Conservation (phyloP, 1,139 yeast species). For the Suhomyces bribrorum region DNA sequence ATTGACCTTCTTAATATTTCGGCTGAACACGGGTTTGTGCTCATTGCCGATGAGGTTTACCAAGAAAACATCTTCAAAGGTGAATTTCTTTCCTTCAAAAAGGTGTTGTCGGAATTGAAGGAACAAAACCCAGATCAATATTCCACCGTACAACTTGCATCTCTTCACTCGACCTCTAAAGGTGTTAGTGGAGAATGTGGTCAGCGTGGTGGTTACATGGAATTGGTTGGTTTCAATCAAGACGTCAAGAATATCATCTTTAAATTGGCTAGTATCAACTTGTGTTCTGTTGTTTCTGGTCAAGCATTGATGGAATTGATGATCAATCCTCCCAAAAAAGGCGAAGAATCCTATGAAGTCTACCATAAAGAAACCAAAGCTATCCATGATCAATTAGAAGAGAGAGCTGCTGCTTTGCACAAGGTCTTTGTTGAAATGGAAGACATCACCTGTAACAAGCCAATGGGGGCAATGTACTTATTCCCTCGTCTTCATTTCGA, state of each 20-base stretch:
- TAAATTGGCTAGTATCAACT: conserved; percentile 84
- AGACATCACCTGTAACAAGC: conserved; percentile 80
- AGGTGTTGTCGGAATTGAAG: conserved; percentile 65
- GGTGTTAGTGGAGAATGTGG: conserved; percentile 99
- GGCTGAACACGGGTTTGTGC: conserved; percentile 77
- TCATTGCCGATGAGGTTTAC: conserved; percentile 98
- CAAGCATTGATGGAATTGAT: conserved; percentile 90
- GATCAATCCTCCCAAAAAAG: conserved; percentile 85
- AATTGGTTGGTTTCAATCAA: conserved; percentile 72
- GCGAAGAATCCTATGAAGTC: conserved; percentile 71
- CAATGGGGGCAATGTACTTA: conserved; percentile 96
- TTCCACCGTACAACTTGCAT: conserved; percentile 80
- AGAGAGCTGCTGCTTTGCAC: conserved; percentile 65
- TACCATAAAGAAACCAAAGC: conserved; percentile 61
- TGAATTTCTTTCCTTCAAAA: conserved; percentile 64
- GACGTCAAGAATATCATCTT: conserved; percentile 71
- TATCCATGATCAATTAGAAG: conserved; percentile 62
- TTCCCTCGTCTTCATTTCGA: conserved; percentile 79
- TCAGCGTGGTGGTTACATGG: conserved; percentile 99
- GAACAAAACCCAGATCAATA: conserved; percentile 53
- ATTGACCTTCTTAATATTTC: conserved; percentile 73
- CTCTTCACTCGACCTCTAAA: conserved; percentile 92
- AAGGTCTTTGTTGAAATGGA: conserved; percentile 74
- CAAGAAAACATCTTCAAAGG: conserved; percentile 86
- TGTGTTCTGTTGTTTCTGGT: conserved; percentile 93